Conservation (phyloP, 2,329 filamentous ascomycete species). For the Talaromyces marneffei region DNA sequence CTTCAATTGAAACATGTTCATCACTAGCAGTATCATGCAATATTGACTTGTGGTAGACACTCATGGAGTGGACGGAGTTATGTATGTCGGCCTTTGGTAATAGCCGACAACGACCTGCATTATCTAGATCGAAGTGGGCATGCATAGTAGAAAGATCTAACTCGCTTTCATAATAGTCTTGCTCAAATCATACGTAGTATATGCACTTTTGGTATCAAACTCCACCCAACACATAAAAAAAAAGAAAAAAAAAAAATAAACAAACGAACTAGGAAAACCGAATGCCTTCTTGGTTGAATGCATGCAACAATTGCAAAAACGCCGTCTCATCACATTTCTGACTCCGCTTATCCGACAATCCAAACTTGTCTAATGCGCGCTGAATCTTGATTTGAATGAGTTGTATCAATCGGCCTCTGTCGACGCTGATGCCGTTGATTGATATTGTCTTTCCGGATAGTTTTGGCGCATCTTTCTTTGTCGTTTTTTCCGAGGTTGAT, state of each 20-base stretch:
- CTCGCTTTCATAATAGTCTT: not conserved
- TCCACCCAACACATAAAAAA: not conserved
- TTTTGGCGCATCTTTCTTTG: slow-evolving; percentile 66
- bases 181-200: not conserved
- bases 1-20: slow-evolving; percentile 25
- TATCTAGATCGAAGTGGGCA: not conserved
- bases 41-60: too few relatives aligned
- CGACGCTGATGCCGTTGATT: slow-evolving; percentile 12
- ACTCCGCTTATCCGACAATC: slow-evolving; percentile 73
- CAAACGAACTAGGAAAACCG: slow-evolving; percentile 44
- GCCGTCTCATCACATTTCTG: slow-evolving; percentile 89
- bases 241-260: not conserved
- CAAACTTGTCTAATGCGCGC: slow-evolving; percentile 77
- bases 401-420: slow-evolving; percentile 52
- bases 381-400: slow-evolving; percentile 82
- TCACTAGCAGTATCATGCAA: slow-evolving; percentile 25
- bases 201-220: slow-evolving; percentile 2
- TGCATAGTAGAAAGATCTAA: not conserved
- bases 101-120: not conserved
- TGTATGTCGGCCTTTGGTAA: not conserved
- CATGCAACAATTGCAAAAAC: slow-evolving; percentile 73
- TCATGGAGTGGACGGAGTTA: too few relatives aligned
- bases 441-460: slow-evolving; percentile 12
- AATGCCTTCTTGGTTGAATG: slow-evolving; percentile 87
- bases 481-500: slow-evolving; percentile 37